phyloP scores from a whole-genome alignment of 148 eudicot genomes.

The Chenopodium quinoa region DNA sequence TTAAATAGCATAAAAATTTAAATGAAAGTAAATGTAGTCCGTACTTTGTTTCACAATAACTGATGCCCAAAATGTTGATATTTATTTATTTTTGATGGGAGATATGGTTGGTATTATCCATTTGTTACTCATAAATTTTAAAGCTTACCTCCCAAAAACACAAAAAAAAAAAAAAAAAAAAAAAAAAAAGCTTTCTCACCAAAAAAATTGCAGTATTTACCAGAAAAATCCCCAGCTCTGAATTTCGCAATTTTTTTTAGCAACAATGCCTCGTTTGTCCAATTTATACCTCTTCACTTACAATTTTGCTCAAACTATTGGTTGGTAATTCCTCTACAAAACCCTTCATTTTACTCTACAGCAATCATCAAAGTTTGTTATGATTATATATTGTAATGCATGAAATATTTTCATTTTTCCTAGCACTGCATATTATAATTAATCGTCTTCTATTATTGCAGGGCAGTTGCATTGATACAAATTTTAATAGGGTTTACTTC shows the following conservation, averaged over 20 bases:
- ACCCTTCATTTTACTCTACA: constrained; percentile 8
- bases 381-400: neutral
- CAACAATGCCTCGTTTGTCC: constrained; percentile 40
- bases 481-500: constrained; percentile 34
- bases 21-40: too few relatives aligned
- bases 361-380: neutral
- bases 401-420: neutral
- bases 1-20: too few relatives aligned
- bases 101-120: too few relatives aligned
- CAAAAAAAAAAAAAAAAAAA: too few relatives aligned
- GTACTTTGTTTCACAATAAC: too few relatives aligned
- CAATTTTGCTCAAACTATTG: constrained; percentile 65
- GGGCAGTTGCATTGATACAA: constrained; percentile 53
- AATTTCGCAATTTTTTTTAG: neutral
- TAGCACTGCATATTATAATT: neutral
- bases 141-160: too few relatives aligned
- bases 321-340: constrained; percentile 49
- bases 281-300: constrained; percentile 64
- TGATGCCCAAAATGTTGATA: too few relatives aligned
- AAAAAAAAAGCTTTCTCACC: too few relatives aligned
- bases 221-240: too few relatives aligned
- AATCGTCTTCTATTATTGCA: constrained; percentile 22
- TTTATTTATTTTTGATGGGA: too few relatives aligned
- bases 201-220: too few relatives aligned
- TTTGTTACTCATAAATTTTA: too few relatives aligned